A percentile compares a stretch with the other conserved stretches of the same genome.
These are phyloP conservation scores for maize (Zea mays) DNA, from an alignment of 176 grass and related monocot species.

Conservation along the genomic window Zm-B73-REFERENCE-NAM-5.0 NC_050097.1:228125501-228126000, in stretches of 20 bases:
- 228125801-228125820: neutral
- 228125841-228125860: too few relatives aligned
- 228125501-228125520: too few relatives aligned
- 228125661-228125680: neutral
- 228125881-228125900: neutral
- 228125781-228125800: neutral
- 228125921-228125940: neutral
- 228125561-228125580: too few relatives aligned
- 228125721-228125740: neutral
- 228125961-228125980: neutral
- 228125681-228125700: too few relatives aligned
- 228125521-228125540: too few relatives aligned
- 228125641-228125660: too few relatives aligned
- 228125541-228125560: too few relatives aligned
- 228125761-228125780: neutral
- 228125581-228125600: too few relatives aligned
- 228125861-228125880: neutral
- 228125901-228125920: neutral
- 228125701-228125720: neutral
- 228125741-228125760: neutral
- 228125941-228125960: constrained; percentile 39
- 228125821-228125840: neutral
- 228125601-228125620: too few relatives aligned
- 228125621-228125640: too few relatives aligned
- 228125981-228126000: neutral